phyloP scores from a whole-genome alignment of 805 yeast genomes.

The Schwanniomyces polymorphus region DNA sequence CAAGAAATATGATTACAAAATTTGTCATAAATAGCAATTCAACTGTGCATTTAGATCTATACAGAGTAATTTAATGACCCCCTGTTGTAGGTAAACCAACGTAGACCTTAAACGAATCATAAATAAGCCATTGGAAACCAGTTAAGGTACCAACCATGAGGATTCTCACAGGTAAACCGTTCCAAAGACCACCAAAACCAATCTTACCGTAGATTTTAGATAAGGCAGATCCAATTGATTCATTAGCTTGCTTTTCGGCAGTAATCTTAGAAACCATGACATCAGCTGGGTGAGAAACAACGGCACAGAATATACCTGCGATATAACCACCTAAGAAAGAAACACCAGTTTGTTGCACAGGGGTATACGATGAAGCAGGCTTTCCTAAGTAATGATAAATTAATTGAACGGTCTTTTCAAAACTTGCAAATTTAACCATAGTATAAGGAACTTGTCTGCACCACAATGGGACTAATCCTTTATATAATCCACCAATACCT shows the following conservation, averaged over 20 bases:
- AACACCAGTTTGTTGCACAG: conserved; percentile 86
- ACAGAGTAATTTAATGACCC: conserved; percentile 23
- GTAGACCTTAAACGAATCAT: conserved; percentile 93
- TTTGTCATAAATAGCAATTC: background rate
- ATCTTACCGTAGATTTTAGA: conserved; percentile 74
- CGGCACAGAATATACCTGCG: conserved; percentile 96
- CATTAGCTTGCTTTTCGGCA: conserved; percentile 64
- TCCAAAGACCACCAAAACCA: conserved; percentile 93
- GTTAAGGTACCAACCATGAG: conserved; percentile 97
- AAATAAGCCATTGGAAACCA: conserved; percentile 95
- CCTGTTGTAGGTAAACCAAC: conserved; percentile 97
- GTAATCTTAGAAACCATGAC: conserved; percentile 95
- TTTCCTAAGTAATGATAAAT: conserved; percentile 76
- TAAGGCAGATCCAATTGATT: conserved; percentile 66
- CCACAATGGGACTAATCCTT: conserved; percentile 93
- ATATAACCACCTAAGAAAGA: conserved; percentile 94
- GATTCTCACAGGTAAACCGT: conserved; percentile 91
- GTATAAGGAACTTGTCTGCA: conserved; percentile 97
- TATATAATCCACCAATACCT: conserved; percentile 76
- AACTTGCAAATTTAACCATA: conserved; percentile 94
- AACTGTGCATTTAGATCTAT: background rate
- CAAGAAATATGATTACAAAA: too few relatives aligned
- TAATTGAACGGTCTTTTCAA: conserved; percentile 83
- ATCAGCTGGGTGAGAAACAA: conserved; percentile 98
- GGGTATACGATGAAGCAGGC: conserved; percentile 68